Evolutionary conservation across 2,329 filamentous ascomycete genomes (phyloP).

Genomic region (Scedosporium boydii): DNA sequence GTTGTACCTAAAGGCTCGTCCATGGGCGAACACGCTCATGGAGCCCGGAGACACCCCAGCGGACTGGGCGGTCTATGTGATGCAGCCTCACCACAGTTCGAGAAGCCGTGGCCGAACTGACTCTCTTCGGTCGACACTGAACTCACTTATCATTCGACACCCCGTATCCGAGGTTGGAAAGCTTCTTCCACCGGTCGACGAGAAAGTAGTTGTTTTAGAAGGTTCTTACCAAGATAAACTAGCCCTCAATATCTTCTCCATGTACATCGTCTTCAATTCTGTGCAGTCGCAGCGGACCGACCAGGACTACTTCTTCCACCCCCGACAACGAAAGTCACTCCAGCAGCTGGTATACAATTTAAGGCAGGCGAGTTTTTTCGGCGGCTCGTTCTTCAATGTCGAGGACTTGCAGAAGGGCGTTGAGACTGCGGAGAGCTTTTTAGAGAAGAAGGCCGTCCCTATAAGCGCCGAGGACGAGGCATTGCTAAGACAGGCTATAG

Average conservation of each 20-base stretch:
- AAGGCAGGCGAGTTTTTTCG: slow-evolving; percentile 76
- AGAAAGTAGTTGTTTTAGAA: slow-evolving; percentile 63
- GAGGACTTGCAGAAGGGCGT: slow-evolving; percentile 55
- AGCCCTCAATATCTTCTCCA: slow-evolving; percentile 74
- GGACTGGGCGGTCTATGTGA: slow-evolving; percentile 66
- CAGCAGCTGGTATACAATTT: slow-evolving; percentile 66
- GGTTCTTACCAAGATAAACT: slow-evolving; percentile 80
- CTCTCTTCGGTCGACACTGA: slow-evolving; percentile 60
- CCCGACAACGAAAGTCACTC: slow-evolving; percentile 57
- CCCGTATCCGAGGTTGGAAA: slow-evolving; percentile 58
- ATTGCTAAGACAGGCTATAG: slow-evolving; percentile 56
- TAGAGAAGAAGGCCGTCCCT: slow-evolving; percentile 49
- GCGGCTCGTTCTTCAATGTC: slow-evolving; percentile 63
- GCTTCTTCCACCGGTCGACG: slow-evolving; percentile 62
- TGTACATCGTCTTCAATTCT: slow-evolving; percentile 76
- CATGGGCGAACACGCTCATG: slow-evolving; percentile 59
- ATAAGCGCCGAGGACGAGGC: slow-evolving; percentile 52
- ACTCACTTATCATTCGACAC: slow-evolving; percentile 75
- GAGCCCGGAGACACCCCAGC: slow-evolving; percentile 48
- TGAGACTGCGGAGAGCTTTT: slow-evolving; percentile 57
- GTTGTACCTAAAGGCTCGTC: slow-evolving; percentile 65
- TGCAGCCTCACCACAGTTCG: slow-evolving; percentile 42
- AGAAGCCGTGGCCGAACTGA: slow-evolving; percentile 24
- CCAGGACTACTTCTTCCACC: slow-evolving; percentile 82
- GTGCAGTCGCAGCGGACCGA: slow-evolving; percentile 80